Base-by-base conservation (phyloP, 108 stramenopile genomes). In the Cylindrotheca fusiformis region DNA sequence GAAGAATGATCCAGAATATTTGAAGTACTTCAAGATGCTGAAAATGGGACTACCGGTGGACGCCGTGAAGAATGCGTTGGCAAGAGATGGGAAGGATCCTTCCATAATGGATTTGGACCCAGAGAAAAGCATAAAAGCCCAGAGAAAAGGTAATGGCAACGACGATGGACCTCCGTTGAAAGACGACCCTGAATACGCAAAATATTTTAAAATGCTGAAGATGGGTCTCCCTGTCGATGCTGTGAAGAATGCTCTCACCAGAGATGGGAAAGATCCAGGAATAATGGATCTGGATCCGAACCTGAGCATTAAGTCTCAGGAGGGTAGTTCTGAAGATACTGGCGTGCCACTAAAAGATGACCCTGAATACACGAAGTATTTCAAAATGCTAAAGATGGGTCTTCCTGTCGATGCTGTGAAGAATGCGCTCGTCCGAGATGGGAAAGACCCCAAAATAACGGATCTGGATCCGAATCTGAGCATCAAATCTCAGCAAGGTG, bases 21-120 rank as follows among this genome's bases (percentile, higher is more conserved):
- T 57, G 20, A 93, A 93, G 55, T 96, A 86, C 47, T 86, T 78
- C 68, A 86, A 83, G 49, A 94, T 94, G 92, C 59, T 84, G 26
- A 82, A 82, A 27, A 77, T 88, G 72, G 85, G 85, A 17, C 32
- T 86, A 21, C 85, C 79, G 0, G 65, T 75, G 28, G 87, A 70
- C 18, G 87, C 84, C 4, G 86, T 89, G 2, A 70, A 79, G 56
- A 80, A 92, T 76, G 85, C 91, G 1, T 44, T 88, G 36, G 48
- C 59, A 30, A 60, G 91, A 20, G 91, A 92, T 67, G 86, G 78
- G n/a, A 68, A 80, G 47, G 87, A 92, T 56, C 81, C 87, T 21
- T 52, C 65, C 32, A 57, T 87, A 23, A 81, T 94, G 64, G 91
- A 94, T 60, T 63, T 89, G 17, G 88, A 91, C 61, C 86, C 74